A percentile compares a stretch with the other conserved stretches of the same genome.
These are phyloP conservation scores for Cercophora sp. DNA, from an alignment of 495 filamentous ascomycete genomes.

Conservation along the genomic window DNA sequence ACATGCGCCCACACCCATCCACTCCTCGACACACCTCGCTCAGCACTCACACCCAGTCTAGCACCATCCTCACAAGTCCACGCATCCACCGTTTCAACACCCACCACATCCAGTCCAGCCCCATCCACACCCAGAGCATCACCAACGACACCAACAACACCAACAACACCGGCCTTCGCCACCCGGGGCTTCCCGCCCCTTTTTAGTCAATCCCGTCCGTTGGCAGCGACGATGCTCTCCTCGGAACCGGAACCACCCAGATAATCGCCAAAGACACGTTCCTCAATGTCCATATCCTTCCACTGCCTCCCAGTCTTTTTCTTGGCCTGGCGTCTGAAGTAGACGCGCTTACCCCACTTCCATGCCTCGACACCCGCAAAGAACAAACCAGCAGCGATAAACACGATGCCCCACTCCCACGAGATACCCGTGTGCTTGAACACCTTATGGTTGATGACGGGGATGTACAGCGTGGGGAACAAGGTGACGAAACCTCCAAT, in stretches of 20 bases:
- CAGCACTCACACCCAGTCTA: no score
- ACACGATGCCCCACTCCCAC: slow-evolving; percentile 69
- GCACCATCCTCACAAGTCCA: no score
- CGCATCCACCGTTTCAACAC: no score
- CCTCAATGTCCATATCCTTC: slow-evolving; percentile 39
- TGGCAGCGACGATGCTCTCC: not conserved
- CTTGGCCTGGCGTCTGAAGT: slow-evolving; percentile 12
- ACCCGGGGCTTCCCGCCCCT: slow-evolving; percentile 38
- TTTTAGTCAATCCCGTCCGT: slow-evolving; percentile 37
- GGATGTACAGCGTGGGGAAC: slow-evolving; percentile 71
- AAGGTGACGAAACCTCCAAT: slow-evolving; percentile 62
- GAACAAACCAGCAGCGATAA: slow-evolving; percentile 56
- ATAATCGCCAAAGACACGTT: slow-evolving; percentile 37
- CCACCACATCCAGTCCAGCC: not conserved
- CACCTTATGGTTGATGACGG: slow-evolving; percentile 60
- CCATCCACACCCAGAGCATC: not conserved
- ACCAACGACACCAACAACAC: not conserved
- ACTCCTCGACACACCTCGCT: no score
- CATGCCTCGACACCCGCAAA: slow-evolving; percentile 59
- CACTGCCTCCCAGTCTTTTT: slow-evolving; percentile 24
- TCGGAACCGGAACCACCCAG: slow-evolving; percentile 10
- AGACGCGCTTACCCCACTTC: slow-evolving; percentile 59
- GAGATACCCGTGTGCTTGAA: slow-evolving; percentile 69
- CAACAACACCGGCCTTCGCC: no score
- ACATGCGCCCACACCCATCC: no score